phyloP scores from a whole-genome alignment of 1,284 basidiomycete species.

The Leccinum fallax region DNA sequence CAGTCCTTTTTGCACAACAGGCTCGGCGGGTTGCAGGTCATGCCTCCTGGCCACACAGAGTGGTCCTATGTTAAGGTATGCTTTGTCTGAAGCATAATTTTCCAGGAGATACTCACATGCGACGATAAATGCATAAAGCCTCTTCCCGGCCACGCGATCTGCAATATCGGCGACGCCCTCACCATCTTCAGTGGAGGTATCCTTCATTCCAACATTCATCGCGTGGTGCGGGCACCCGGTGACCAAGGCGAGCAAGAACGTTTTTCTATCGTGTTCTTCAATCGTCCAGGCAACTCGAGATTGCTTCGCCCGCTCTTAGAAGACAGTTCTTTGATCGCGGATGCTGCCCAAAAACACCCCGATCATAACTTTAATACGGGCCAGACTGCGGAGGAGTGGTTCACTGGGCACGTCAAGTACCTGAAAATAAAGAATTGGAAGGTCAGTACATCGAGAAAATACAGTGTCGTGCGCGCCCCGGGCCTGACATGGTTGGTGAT shows the following conservation, averaged over 20 bases:
- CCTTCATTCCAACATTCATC: background rate
- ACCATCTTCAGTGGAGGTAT: background rate
- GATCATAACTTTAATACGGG: background rate
- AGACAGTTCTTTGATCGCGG: background rate
- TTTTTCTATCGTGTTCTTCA: background rate
- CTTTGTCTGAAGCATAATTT: background rate
- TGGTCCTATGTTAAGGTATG: background rate
- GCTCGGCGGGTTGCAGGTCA: background rate
- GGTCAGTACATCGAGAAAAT: background rate
- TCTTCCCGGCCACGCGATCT: background rate
- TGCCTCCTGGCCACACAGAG: background rate
- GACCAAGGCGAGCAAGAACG: background rate
- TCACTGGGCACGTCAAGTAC: background rate
- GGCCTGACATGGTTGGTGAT: background rate
- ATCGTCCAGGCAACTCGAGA: background rate
- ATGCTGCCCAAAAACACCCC: background rate
- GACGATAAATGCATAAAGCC: background rate
- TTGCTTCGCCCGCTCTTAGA: slow-evolving; percentile 6
- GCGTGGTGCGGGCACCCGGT: background rate
- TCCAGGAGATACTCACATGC: background rate
- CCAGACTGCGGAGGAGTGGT: background rate
- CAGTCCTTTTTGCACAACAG: background rate
- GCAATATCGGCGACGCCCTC: background rate
- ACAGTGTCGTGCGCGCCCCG: background rate
- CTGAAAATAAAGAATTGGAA: background rate